Conservation (phyloP, 345 rosid genomes). For the Eucalyptus caleyi region DNA sequence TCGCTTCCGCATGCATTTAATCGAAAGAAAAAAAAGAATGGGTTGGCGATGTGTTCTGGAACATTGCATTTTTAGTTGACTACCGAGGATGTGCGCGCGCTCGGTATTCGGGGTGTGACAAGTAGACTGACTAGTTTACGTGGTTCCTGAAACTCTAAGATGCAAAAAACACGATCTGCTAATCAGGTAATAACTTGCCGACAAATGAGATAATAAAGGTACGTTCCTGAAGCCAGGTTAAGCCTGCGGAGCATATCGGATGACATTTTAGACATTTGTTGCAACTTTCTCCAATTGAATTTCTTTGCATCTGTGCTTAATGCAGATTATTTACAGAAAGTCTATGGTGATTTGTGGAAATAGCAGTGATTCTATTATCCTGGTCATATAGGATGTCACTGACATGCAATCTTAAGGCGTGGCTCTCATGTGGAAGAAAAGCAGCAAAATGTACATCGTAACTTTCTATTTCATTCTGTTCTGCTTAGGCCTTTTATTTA, state of each 20-base stretch:
- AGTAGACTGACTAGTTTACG: not conserved
- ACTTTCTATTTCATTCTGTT: not conserved
- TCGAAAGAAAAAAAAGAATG: too few relatives aligned
- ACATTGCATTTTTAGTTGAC: too few relatives aligned
- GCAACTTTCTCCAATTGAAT: not conserved
- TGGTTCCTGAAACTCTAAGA: not conserved
- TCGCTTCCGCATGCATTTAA: too few relatives aligned
- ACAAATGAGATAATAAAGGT: not conserved
- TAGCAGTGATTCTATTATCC: not conserved
- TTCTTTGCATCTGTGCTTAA: not conserved
- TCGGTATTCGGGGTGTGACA: too few relatives aligned
- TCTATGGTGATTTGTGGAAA: not conserved
- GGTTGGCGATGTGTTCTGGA: too few relatives aligned
- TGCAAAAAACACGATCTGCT: not conserved
- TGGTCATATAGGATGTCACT: not conserved
- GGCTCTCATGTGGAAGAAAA: not conserved
- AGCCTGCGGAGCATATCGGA: not conserved
- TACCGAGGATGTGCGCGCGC: too few relatives aligned
- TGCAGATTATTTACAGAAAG: not conserved
- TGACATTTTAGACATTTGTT: not conserved
- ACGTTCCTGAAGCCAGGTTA: not conserved
- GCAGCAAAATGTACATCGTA: not conserved
- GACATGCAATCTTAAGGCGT: not conserved
- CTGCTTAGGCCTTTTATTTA: not conserved
- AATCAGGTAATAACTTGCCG: not conserved